These are phyloP conservation scores for Alternaria arborescens DNA, from an alignment of 2,329 filamentous ascomycete species.

Conservation along the genomic window DNA sequence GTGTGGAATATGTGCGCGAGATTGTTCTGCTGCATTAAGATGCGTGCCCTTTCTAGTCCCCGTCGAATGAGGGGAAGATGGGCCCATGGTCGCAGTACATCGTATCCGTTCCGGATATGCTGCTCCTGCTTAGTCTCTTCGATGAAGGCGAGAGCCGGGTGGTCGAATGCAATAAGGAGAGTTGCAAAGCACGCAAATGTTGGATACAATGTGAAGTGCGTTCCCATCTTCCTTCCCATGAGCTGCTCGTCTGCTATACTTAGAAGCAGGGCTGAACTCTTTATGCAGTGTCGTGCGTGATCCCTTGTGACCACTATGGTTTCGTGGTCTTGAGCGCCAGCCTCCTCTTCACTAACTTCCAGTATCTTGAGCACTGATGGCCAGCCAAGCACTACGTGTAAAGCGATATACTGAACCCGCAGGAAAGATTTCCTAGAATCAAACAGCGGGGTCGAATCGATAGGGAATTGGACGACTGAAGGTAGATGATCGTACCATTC, in stretches of 20 bases:
- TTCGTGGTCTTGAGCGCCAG: slow-evolving; percentile 20
- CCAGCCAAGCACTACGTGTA: slow-evolving; percentile 42
- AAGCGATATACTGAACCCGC: slow-evolving; percentile 38
- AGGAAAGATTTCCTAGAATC: slow-evolving; percentile 39
- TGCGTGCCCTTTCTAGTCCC: slow-evolving; percentile 29
- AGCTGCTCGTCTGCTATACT: slow-evolving; percentile 36
- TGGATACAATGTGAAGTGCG: slow-evolving; percentile 32
- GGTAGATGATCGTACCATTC: slow-evolving; percentile 43
- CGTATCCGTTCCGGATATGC: slow-evolving; percentile 36
- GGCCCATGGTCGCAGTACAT: slow-evolving; percentile 31
- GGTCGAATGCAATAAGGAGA: slow-evolving; percentile 29
- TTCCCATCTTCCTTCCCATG: slow-evolving; percentile 35
- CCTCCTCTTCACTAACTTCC: slow-evolving; percentile 28
- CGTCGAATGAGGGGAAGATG: slow-evolving; percentile 31
- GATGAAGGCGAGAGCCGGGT: slow-evolving; percentile 28
- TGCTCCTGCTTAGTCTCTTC: slow-evolving; percentile 33
- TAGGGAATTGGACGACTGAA: slow-evolving; percentile 30
- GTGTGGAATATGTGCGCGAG: slow-evolving; percentile 23
- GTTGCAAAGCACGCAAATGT: slow-evolving; percentile 33
- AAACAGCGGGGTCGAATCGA: slow-evolving; percentile 37
- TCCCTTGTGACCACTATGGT: slow-evolving; percentile 26
- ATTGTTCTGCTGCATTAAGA: slow-evolving; percentile 31
- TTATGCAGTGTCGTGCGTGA: slow-evolving; percentile 20
- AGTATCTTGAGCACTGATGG: slow-evolving; percentile 36
- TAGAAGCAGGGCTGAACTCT: slow-evolving; percentile 27